Base-by-base conservation (phyloP, 441 rosid genomes). In the Gossypium gossypioides region DNA sequence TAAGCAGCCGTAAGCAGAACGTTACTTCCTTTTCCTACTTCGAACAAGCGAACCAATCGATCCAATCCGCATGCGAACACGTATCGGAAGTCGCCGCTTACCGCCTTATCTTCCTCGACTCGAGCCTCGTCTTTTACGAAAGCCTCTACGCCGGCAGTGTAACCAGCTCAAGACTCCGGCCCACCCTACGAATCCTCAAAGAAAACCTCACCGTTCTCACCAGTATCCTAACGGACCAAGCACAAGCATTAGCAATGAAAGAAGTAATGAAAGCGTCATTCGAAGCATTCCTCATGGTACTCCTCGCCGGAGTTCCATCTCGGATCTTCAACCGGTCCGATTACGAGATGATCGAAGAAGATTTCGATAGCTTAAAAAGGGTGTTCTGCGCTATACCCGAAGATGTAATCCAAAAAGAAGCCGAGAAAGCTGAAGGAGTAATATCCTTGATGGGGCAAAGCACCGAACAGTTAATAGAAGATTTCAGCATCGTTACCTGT, bases 211-310 rank as follows among this genome's bases (percentile, higher is more conserved):
- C 88, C 8, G 85, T 94, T 50, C 60, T 94, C 75, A 76, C 85
- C 0, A 89, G 86, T 2, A 92, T 94, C 56, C 86, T 94, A 2
- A 83, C 87, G 0, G 97, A 94, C 44, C 76, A 86, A 66, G 92
- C 97, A 10, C 99, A 88, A 54, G 81, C 90, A 2, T 52, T 86
- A 42, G 97, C 97, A 0, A 84, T 90, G 86, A 85, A 76, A 69
- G 96, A 92, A 74, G 97, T 94, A 1, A 87, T 90, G 92, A 90
- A 79, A 77, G 88, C 93, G 19, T 78, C 89, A 2, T 94, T 89
- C 18, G 96, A 94, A 73, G 87, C 87, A 4, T 89, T 76, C 83
- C 82, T 90, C n/a, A 88, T 88, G 91, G 91, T 87, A 2, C 69
- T 92, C 64, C 94, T 94, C 6, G 97, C 97, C 0, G 94, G 97